Conservation (phyloP, 106 monocot species). For the Phalaenopsis equestris region DNA sequence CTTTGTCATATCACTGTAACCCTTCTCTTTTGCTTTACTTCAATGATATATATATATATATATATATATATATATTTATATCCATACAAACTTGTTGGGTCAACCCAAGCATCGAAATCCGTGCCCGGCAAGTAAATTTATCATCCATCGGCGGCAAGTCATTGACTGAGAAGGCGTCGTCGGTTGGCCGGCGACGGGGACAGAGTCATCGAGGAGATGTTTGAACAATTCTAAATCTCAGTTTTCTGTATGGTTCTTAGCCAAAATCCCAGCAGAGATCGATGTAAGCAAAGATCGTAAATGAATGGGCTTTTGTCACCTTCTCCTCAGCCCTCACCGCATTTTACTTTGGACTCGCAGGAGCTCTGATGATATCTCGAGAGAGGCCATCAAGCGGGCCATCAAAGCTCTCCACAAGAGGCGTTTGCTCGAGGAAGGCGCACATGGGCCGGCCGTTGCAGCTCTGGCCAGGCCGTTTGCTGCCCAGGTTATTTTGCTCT, state of each 20-base stretch:
- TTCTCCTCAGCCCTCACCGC: not conserved
- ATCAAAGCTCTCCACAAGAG: constrained; percentile 60
- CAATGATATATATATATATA: no score
- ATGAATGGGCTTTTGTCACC: not conserved
- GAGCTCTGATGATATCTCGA: constrained; percentile 34
- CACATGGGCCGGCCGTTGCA: constrained; percentile 63
- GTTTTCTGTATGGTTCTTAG: not conserved
- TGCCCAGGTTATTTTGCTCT: constrained; percentile 35
- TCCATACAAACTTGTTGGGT: no score
- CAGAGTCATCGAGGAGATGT: not conserved
- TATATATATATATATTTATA: no score
- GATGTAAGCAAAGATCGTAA: not conserved
- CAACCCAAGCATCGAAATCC: no score
- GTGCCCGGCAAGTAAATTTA: no score
- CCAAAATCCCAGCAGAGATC: not conserved
- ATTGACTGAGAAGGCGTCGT: not conserved
- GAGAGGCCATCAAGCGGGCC: constrained; percentile 54
- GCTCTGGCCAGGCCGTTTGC: constrained; percentile 69
- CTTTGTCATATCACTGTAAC: no score
- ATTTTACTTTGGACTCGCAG: not conserved
- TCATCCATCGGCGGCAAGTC: no score
- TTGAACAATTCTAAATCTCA: not conserved
- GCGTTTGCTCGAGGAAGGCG: constrained; percentile 82
- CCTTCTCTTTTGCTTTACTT: no score
- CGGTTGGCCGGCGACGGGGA: not conserved